phyloP scores from a whole-genome alignment of 164 flowering plant genomes.

The Vitis rupestris region DNA sequence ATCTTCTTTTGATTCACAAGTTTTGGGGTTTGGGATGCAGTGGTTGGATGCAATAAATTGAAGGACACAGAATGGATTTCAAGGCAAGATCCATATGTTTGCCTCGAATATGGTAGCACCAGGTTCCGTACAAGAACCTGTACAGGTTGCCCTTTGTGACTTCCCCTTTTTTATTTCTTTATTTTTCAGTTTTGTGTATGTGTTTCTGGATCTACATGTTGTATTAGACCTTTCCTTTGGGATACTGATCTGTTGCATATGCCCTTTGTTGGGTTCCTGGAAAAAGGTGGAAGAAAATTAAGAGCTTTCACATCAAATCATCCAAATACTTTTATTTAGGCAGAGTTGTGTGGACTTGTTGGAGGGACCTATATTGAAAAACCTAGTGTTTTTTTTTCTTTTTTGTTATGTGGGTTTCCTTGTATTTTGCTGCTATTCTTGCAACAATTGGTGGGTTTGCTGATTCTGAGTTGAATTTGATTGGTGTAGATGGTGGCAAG shows the following conservation, averaged over 20 bases:
- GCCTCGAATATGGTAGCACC: conserved; percentile 69
- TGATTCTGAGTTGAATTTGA: neutral
- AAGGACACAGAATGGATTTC: conserved; percentile 95
- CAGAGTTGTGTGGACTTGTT: too few species aligned
- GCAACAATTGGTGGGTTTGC: too few species aligned
- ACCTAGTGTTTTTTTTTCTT: too few species aligned
- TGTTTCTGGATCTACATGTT: neutral
- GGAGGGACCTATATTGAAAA: too few species aligned
- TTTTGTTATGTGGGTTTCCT: too few species aligned
- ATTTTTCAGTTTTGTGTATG: neutral
- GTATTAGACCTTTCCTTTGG: too few species aligned
- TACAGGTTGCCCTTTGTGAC: conserved; percentile 49
- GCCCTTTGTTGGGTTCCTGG: too few species aligned
- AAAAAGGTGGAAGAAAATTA: too few species aligned
- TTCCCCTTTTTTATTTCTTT: neutral
- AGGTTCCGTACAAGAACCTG: conserved; percentile 76
- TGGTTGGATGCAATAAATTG: conserved; percentile 73
- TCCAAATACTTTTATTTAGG: too few species aligned
- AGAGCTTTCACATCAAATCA: too few species aligned
- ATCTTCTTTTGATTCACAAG: neutral
- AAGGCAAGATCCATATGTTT: conserved; percentile 92
- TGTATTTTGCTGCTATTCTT: too few species aligned
- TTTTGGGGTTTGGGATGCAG: conserved; percentile 26
- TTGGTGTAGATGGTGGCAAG: conserved; percentile 69
- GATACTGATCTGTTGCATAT: too few species aligned